Conservation (phyloP, 371 early-diverging fungal species). For the Coemansia sp. region DNA sequence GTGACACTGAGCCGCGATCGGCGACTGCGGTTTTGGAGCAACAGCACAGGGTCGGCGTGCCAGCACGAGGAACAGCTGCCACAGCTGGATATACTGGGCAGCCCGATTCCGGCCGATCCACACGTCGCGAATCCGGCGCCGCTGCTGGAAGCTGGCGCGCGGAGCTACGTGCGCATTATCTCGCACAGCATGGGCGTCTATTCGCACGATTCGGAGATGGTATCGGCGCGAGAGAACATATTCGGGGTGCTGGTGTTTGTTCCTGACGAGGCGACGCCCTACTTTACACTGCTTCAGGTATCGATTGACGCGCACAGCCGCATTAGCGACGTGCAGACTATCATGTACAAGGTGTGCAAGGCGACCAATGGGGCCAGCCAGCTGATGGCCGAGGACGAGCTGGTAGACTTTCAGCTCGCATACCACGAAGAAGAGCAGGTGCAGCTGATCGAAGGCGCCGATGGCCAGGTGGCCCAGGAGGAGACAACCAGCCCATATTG, state of each 20-base stretch:
- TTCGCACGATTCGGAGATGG: slow-evolving; percentile 27
- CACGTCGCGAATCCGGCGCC: slow-evolving; percentile 13
- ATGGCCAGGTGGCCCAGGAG: slow-evolving; percentile 21
- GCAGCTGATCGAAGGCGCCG: slow-evolving; percentile 21
- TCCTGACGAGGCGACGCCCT: slow-evolving; percentile 45
- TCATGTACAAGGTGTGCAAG: slow-evolving; percentile 48
- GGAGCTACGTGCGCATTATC: slow-evolving; percentile 27
- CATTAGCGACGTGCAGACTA: slow-evolving; percentile 25
- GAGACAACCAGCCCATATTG: slow-evolving; percentile 30
- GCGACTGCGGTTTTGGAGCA: slow-evolving; percentile 46
- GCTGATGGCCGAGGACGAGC: slow-evolving; percentile 50
- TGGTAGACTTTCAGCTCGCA: slow-evolving; percentile 45
- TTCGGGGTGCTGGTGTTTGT: slow-evolving; percentile 49
- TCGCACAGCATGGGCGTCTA: slow-evolving; percentile 19
- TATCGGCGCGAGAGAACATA: slow-evolving; percentile 8
- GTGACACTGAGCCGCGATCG: slow-evolving; percentile 48
- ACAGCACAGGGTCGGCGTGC: slow-evolving; percentile 24
- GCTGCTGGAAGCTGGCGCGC: slow-evolving; percentile 14
- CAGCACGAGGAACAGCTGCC: slow-evolving; percentile 42
- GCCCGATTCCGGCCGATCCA: slow-evolving; percentile 32
- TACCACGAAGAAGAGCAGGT: slow-evolving; percentile 26
- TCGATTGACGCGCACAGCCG: slow-evolving; percentile 21
- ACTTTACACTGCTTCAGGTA: slow-evolving; percentile 41
- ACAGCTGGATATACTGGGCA: slow-evolving; percentile 35
- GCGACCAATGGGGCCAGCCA: slow-evolving; percentile 45